phyloP scores from a whole-genome alignment of 2,329 filamentous ascomycete genomes.

The Waltergamsia citrina region DNA sequence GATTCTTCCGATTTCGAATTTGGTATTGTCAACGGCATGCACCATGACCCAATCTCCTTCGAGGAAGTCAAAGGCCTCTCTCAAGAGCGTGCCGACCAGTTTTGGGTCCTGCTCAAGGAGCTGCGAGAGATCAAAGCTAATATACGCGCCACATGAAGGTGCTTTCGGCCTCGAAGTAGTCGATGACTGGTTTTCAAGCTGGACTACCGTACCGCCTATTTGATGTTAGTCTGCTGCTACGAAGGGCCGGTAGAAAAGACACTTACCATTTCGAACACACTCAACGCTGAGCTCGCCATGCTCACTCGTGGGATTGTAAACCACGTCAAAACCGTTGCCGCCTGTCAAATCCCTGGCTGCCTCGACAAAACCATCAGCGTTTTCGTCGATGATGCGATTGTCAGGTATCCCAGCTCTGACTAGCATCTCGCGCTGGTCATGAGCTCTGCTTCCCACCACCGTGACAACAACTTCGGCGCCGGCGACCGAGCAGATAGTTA shows the following conservation, averaged over 20 bases:
- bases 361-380: slow-evolving; percentile 21
- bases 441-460: slow-evolving; percentile 15
- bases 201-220: slow-evolving; percentile 21
- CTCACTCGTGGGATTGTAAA: slow-evolving; percentile 34
- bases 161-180: slow-evolving; percentile 7
- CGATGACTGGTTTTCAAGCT: slow-evolving; percentile 15
- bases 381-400: slow-evolving; percentile 26
- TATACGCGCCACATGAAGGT: slow-evolving; percentile 13
- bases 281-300: slow-evolving; percentile 18
- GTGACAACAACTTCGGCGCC: slow-evolving; percentile 33
- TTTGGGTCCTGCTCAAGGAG: slow-evolving; percentile 20
- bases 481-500: slow-evolving; percentile 25
- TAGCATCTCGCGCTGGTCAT: slow-evolving; percentile 26
- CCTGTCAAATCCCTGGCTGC: slow-evolving; percentile 20
- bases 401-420: slow-evolving; percentile 19
- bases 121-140: slow-evolving; percentile 22
- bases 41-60: background rate
- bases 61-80: slow-evolving; percentile 7
- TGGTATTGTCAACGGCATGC: background rate
- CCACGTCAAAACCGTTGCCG: slow-evolving; percentile 26
- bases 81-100: slow-evolving; percentile 18
- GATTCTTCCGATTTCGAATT: slow-evolving; percentile 12
- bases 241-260: background rate
- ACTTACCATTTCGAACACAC: slow-evolving; percentile 26
- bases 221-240: no score